Conservation (phyloP, 495 filamentous ascomycete species). For the Tuber aestivum region DNA sequence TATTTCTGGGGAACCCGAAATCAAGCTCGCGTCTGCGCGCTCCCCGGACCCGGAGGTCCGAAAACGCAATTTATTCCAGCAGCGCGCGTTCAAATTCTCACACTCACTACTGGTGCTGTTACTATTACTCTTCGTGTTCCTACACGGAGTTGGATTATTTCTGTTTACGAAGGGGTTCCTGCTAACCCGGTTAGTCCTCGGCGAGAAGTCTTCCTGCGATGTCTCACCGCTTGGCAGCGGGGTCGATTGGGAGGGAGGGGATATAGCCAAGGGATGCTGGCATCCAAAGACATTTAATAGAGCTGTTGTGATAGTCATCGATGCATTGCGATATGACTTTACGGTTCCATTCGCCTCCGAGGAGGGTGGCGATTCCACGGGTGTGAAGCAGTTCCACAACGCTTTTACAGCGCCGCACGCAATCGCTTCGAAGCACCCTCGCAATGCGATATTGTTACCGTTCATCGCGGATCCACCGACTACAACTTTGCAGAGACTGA, state of each 20-base stretch:
- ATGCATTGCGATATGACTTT: constrained; percentile 94
- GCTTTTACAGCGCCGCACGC: constrained; percentile 80
- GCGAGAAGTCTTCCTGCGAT: constrained; percentile 76
- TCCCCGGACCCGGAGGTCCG: constrained; percentile 18
- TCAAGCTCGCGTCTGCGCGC: constrained; percentile 34
- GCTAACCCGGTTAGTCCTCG: constrained; percentile 82
- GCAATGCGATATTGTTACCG: constrained; percentile 80
- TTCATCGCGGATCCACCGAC: constrained; percentile 98
- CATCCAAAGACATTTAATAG: constrained; percentile 88
- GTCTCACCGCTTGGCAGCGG: constrained; percentile 56
- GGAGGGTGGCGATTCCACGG: constrained; percentile 48
- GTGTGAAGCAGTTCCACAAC: constrained; percentile 73
- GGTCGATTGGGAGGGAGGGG: constrained; percentile 37
- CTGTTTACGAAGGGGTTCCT: constrained; percentile 97
- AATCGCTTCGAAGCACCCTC: constrained; percentile 62
- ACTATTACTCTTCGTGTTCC: constrained; percentile 51
- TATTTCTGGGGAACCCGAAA: neutral
- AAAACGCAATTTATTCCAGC: constrained; percentile 36
- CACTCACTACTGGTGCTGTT: constrained; percentile 51
- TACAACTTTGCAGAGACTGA: constrained; percentile 82
- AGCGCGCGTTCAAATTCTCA: constrained; percentile 51
- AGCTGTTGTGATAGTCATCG: constrained; percentile 84
- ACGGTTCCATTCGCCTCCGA: constrained; percentile 63
- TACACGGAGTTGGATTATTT: constrained; percentile 76
- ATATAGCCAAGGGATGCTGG: constrained; percentile 71